Percentiles rank a stretch among this genome's conserved stretches.
phyloP scores from a whole-genome alignment of 768 basidiomycete species.

The Suillus subaureus region DNA sequence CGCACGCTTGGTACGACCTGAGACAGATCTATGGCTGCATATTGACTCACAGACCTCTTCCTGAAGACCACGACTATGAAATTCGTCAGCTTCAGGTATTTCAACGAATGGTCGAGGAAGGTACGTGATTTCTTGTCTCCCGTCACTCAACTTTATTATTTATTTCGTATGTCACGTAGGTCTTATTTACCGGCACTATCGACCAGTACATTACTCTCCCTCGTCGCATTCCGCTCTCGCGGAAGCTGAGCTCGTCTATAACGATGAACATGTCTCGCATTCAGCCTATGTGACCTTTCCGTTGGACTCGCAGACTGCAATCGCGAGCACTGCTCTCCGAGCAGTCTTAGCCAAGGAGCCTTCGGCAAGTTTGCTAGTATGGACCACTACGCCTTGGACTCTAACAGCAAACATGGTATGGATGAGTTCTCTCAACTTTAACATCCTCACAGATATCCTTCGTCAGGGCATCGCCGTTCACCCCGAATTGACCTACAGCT shows the following conservation, averaged over 20 bases:
- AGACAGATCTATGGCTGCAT: not conserved
- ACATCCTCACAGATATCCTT: not conserved
- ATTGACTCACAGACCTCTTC: conserved; percentile 7
- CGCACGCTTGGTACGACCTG: conserved; percentile 71
- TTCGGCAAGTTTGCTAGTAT: conserved; percentile 67
- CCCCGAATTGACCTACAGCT: conserved; percentile 65
- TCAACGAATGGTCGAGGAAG: conserved; percentile 84
- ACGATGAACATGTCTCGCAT: conserved; percentile 84
- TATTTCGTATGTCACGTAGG: conserved; percentile 42
- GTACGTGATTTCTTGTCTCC: conserved; percentile 36
- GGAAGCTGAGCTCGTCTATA: conserved; percentile 91
- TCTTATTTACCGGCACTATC: conserved; percentile 81
- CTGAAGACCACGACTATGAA: conserved; percentile 81
- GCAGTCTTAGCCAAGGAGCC: conserved; percentile 33
- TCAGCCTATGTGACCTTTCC: conserved; percentile 86
- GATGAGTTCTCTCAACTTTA: conserved; percentile 6
- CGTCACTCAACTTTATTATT: too few relatives aligned
- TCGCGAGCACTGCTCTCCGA: conserved; percentile 27
- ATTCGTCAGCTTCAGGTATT: conserved; percentile 87
- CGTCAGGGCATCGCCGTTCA: conserved; percentile 87
- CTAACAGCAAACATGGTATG: conserved; percentile 92
- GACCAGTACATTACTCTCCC: conserved; percentile 94
- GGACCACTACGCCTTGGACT: conserved; percentile 99
- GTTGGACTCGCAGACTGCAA: conserved; percentile 41
- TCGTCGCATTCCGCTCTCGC: conserved; percentile 93